Evolutionary conservation across 2,329 filamentous ascomycete species (phyloP).

Genomic region (Colletotrichum lini): DNA sequence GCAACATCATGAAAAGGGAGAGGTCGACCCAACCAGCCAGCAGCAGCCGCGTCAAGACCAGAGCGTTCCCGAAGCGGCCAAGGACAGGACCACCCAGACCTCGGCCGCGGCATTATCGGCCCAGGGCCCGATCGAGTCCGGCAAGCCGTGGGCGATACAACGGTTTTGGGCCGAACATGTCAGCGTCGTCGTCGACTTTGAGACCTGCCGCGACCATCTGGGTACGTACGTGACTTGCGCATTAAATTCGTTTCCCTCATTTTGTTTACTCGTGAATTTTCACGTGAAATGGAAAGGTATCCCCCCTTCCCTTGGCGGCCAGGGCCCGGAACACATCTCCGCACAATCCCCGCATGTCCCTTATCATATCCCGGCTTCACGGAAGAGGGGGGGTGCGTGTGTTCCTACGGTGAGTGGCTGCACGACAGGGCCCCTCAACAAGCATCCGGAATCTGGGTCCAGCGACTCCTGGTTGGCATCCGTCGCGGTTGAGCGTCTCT

Average conservation of each 20-base stretch:
- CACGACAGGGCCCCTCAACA: background rate
- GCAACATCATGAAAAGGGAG: constrained; percentile 8
- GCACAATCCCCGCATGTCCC: background rate
- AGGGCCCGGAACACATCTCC: constrained; percentile 23
- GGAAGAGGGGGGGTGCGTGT: constrained; percentile 28
- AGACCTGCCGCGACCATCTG: constrained; percentile 68
- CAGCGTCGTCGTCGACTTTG: constrained; percentile 63
- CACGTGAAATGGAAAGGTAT: background rate
- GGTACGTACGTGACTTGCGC: constrained; percentile 61
- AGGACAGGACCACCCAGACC: background rate
- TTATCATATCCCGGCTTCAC: constrained; percentile 12
- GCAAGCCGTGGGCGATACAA: constrained; percentile 28
- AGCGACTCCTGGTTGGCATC: background rate
- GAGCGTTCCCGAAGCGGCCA: background rate
- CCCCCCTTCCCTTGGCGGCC: too few species aligned
- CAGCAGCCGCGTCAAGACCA: background rate
- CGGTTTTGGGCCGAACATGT: constrained; percentile 65
- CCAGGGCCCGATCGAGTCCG: constrained; percentile 12
- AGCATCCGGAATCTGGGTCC: background rate
- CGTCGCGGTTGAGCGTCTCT: background rate
- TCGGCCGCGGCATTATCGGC: constrained; percentile 22
- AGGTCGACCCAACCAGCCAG: background rate
- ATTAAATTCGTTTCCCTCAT: constrained; percentile 13
- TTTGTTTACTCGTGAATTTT: constrained; percentile 14
- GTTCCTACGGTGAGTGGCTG: background rate